Conservation (phyloP, 345 rosid species). For the Cochlearia excelsa region DNA sequence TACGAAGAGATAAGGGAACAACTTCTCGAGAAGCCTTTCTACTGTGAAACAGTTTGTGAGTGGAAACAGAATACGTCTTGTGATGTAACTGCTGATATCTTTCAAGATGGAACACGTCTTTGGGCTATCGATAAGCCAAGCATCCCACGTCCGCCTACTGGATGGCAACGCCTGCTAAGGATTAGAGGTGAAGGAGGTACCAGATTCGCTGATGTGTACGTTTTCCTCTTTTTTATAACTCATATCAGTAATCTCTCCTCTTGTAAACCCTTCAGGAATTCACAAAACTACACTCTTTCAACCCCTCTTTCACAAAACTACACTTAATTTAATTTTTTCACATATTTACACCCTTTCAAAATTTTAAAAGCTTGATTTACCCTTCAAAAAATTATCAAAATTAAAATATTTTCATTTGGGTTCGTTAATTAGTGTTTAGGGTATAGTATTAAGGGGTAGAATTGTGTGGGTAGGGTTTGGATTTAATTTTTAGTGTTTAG, state of each 20-base stretch:
- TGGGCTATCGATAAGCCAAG: conserved; percentile 97
- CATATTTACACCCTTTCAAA: too few species aligned
- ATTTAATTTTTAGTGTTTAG: too few species aligned
- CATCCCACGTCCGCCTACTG: conserved; percentile 82
- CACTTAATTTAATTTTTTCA: too few species aligned
- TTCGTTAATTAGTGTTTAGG: too few species aligned
- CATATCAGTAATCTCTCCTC: not conserved
- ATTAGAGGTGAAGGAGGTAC: conserved; percentile 87
- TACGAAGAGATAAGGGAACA: conserved; percentile 92
- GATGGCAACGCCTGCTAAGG: conserved; percentile 78
- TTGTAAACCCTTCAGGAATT: too few species aligned
- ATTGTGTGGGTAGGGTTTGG: too few species aligned
- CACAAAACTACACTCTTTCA: too few species aligned
- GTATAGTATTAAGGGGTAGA: too few species aligned
- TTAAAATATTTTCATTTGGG: too few species aligned
- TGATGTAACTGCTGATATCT: conserved; percentile 72
- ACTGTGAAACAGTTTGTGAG: conserved; percentile 60
- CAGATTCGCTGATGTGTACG: conserved; percentile 93
- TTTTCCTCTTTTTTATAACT: conserved; percentile 10
- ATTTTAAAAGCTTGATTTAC: too few species aligned
- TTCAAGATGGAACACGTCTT: conserved; percentile 83
- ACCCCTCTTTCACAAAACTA: too few species aligned
- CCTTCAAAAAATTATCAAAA: too few species aligned
- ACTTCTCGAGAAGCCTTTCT: conserved; percentile 67
- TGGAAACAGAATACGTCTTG: conserved; percentile 82